Evolutionary conservation across 2,329 filamentous ascomycete species (phyloP), one percentile per base, ranked within the genome.

Genomic region (Teratosphaeriaceae sp.): DNA sequence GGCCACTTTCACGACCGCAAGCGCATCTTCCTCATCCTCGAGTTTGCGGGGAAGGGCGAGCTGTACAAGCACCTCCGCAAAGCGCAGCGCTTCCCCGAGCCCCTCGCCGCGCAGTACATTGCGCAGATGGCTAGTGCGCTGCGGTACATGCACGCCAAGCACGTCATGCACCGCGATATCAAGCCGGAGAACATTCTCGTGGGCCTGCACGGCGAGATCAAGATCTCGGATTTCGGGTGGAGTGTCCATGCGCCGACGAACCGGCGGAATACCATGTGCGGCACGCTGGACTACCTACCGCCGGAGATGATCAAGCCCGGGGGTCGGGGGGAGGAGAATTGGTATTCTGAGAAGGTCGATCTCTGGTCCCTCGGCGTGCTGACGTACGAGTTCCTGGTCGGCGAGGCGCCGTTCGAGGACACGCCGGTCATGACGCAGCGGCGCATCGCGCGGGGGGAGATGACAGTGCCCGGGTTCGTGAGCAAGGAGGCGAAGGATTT

Each of bases 201-300:
- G 22, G 90, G 90, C 12, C 88, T 97, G 47, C 90, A 97, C 62
- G 92, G 89, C 53, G 92, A 98, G 72, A 89, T 98, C 70, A 98
- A 98, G 68, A 89, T 98, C 60, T 94, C 88, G 3, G 92, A 98
- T 66, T 98, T 97, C 60, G 90, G 92, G 38, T 98, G 92, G 92
- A 94, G 86, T 63, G 92, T 97, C 3, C 92, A 98, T 66, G 92
- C 92, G 4, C 92, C 92, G 21, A 96, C 94, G 67, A 94, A 90
- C 69, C 75, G 92, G 55, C 78, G 92, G 49, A 84, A 89, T 60
- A 98, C 92, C 43, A 89, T 97, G 80, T 98, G 92, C 65, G 92
- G 92, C 50, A 98, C 92, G 15, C 79, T 97, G 31, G 92, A 98
- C 68, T 98, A 98, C 65, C 78, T 98, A 13, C 92, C 92, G 2